phyloP scores from a whole-genome alignment of 352 stramenopile genomes.

The Phytophthora pisi region DNA sequence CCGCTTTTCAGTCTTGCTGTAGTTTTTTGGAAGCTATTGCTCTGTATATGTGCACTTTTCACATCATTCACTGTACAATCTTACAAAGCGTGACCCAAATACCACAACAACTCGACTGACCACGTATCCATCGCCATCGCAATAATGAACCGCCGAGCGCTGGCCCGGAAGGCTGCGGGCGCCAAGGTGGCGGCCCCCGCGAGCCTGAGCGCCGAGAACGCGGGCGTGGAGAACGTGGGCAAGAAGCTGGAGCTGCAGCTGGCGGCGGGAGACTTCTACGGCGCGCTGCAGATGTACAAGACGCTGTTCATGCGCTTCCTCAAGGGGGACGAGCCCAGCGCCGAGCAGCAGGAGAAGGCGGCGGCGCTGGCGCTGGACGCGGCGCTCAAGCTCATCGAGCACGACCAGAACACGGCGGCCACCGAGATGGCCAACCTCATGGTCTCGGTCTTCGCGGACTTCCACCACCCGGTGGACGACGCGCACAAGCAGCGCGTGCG shows the following conservation, averaged over 20 bases:
- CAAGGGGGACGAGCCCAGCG: slow-evolving; percentile 67
- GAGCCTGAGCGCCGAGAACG: slow-evolving; percentile 38
- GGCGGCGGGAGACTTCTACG: slow-evolving; percentile 81
- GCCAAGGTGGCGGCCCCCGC: slow-evolving; percentile 38
- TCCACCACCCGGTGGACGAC: slow-evolving; percentile 75
- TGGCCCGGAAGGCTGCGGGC: slow-evolving; percentile 67
- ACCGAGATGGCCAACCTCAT: slow-evolving; percentile 85
- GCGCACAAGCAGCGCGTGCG: slow-evolving; percentile 69
- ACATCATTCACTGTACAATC: no score
- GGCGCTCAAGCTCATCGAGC: slow-evolving; percentile 66
- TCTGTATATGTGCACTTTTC: no score
- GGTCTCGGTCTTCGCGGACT: slow-evolving; percentile 74
- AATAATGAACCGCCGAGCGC: slow-evolving; percentile 75
- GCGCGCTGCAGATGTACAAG: slow-evolving; percentile 92
- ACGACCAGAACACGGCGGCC: slow-evolving; percentile 77
- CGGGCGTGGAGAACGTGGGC: slow-evolving; percentile 74
- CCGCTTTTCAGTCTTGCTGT: no score
- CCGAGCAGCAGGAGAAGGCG: slow-evolving; percentile 64
- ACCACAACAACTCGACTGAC: background rate
- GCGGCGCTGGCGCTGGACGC: slow-evolving; percentile 70
- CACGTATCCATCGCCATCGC: slow-evolving; percentile 3
- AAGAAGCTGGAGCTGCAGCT: slow-evolving; percentile 82
- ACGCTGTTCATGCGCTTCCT: slow-evolving; percentile 88
- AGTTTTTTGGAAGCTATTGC: no score
- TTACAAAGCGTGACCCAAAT: background rate